Evolutionary conservation across 805 yeast genomes (phyloP).

Genomic region (Hagleromyces aurorensis): DNA sequence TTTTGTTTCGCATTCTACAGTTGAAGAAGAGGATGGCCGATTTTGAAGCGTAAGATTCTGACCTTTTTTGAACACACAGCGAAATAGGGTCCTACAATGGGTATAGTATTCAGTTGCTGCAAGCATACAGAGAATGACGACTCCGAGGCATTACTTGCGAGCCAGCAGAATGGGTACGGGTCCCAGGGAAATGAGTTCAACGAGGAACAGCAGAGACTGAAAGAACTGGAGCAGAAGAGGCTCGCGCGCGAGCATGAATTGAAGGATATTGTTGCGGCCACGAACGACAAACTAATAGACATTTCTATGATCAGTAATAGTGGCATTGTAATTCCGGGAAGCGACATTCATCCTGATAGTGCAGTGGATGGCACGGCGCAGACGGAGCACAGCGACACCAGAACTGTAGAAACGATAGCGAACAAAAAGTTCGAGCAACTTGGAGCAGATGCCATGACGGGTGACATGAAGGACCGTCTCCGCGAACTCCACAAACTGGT

Average conservation of each 20-base stretch:
- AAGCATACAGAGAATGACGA: constrained; percentile 12
- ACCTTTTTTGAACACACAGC: too few species aligned
- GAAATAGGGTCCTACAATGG: constrained; percentile 19
- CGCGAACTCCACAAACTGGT: constrained; percentile 10
- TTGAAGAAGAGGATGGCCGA: too few species aligned
- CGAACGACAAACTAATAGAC: constrained; percentile 30
- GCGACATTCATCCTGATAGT: constrained; percentile 9
- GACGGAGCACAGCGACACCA: constrained; percentile 4
- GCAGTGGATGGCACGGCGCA: constrained; percentile 1
- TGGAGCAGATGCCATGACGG: constrained; percentile 10
- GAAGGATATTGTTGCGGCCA: constrained; percentile 26
- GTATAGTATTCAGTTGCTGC: constrained; percentile 26
- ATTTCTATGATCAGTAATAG: constrained; percentile 32
- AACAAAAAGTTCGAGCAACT: constrained; percentile 6
- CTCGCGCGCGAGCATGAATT: constrained; percentile 24
- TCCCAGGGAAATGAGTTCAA: constrained; percentile 11
- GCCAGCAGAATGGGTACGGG: constrained; percentile 24
- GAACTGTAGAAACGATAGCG: constrained; percentile 32
- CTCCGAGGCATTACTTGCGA: constrained; percentile 23
- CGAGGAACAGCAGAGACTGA: constrained; percentile 17
- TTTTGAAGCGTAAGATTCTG: too few species aligned
- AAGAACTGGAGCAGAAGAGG: constrained; percentile 20
- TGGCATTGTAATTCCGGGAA: constrained; percentile 26
- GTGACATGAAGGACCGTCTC: constrained; percentile 6
- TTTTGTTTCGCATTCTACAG: too few species aligned